phyloP scores from a whole-genome alignment of 805 yeast genomes.

The Zygosaccharomyces siamensis region DNA sequence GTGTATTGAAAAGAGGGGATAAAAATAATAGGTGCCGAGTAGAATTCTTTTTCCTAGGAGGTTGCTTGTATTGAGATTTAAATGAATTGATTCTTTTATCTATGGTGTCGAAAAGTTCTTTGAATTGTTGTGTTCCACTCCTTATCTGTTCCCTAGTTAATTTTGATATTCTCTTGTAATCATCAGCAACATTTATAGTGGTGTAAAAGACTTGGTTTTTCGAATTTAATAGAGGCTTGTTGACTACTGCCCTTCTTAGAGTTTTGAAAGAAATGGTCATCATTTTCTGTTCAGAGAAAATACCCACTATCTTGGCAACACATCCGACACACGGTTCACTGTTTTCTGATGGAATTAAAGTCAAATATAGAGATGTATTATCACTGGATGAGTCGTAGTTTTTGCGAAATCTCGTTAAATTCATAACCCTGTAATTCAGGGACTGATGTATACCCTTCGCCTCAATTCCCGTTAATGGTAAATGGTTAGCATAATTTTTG shows the following conservation, averaged over 20 bases:
- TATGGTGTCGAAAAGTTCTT: constrained; percentile 10
- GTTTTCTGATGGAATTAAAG: constrained; percentile 20
- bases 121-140: background rate
- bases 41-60: constrained; percentile 1
- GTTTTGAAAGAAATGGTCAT: constrained; percentile 21
- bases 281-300: constrained; percentile 11
- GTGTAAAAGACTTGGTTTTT: constrained; percentile 17
- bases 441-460: constrained; percentile 45
- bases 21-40: constrained; percentile 39
- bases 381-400: constrained; percentile 29
- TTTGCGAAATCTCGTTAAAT: constrained; percentile 22
- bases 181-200: constrained; percentile 22
- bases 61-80: constrained; percentile 30
- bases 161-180: constrained; percentile 34
- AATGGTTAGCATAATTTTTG: constrained; percentile 18
- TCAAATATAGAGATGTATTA: constrained; percentile 34
- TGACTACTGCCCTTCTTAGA: constrained; percentile 15
- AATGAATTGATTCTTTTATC: constrained; percentile 35
- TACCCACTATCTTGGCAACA: constrained; percentile 15
- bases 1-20: constrained; percentile 55
- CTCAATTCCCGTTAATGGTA: constrained; percentile 15
- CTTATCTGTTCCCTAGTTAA: constrained; percentile 19
- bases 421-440: constrained; percentile 37
- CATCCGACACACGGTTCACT: constrained; percentile 16
- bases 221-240: constrained; percentile 17